Percentiles rank a stretch among this genome's conserved stretches.
phyloP scores from a whole-genome alignment of 352 stramenopile genomes.

The Thalassiosira hispida region DNA sequence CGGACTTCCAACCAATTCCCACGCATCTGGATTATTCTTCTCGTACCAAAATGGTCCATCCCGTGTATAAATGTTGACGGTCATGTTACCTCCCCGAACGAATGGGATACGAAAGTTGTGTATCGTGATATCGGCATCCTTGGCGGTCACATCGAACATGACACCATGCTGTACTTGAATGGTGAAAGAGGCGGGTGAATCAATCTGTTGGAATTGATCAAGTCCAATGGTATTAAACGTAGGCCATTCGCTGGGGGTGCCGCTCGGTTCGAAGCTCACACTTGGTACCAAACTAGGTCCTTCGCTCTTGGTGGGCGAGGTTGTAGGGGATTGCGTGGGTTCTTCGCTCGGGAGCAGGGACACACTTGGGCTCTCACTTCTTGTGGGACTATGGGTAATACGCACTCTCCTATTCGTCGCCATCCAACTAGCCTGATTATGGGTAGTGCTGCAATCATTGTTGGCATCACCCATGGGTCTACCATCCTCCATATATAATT shows the following conservation, averaged over 20 bases:
- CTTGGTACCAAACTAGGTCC: slow-evolving; percentile 5
- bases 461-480: slow-evolving; percentile 29
- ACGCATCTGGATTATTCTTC: slow-evolving; percentile 37
- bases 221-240: slow-evolving; percentile 23
- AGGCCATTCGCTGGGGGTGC: slow-evolving; percentile 8
- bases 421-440: slow-evolving; percentile 30
- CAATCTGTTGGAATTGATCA: slow-evolving; percentile 9
- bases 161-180: slow-evolving; percentile 37
- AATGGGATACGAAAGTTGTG: slow-evolving; percentile 48
- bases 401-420: slow-evolving; percentile 23
- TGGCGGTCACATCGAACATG: slow-evolving; percentile 44
- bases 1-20: slow-evolving; percentile 25
- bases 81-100: slow-evolving; percentile 13
- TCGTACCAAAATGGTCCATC: slow-evolving; percentile 48
- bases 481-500: no score
- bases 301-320: background rate
- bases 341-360: slow-evolving; percentile 1
- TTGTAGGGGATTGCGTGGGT: background rate
- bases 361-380: background rate
- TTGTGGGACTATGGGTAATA: slow-evolving; percentile 25
- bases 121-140: slow-evolving; percentile 28
- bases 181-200: slow-evolving; percentile 8
- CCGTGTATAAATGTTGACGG: slow-evolving; percentile 2
- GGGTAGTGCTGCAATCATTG: slow-evolving; percentile 27
- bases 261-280: background rate